A percentile compares a stretch with the other conserved stretches of the same genome.
phyloP scores from a whole-genome alignment of 2,329 filamentous ascomycete genomes.

The Colletotrichum zoysiae region DNA sequence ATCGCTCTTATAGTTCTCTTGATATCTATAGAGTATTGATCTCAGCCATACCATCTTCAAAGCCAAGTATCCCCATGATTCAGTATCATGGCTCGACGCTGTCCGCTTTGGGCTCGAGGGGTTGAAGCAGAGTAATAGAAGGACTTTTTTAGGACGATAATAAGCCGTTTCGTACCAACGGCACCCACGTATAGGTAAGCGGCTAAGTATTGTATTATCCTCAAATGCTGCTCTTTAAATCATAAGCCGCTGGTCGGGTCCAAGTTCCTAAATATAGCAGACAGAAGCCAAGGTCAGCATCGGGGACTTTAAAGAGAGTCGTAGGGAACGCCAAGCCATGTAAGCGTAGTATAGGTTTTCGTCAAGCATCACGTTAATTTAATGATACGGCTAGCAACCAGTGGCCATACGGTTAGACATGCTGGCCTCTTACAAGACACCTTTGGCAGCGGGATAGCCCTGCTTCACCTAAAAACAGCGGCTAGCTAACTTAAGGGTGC shows the following conservation, averaged over 20 bases:
- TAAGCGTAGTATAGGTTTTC: background rate
- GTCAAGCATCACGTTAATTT: background rate
- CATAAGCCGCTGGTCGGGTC: slow-evolving; percentile 49
- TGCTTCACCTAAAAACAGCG: background rate
- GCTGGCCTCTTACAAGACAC: slow-evolving; percentile 67
- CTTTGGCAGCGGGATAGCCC: slow-evolving; percentile 49
- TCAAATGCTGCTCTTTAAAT: slow-evolving; percentile 53
- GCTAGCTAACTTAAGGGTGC: background rate
- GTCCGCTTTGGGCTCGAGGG: slow-evolving; percentile 43
- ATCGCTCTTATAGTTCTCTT: slow-evolving; percentile 49
- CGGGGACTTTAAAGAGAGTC: slow-evolving; percentile 6
- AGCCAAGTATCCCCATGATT: slow-evolving; percentile 42
- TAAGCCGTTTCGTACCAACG: slow-evolving; percentile 63
- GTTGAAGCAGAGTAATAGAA: slow-evolving; percentile 47
- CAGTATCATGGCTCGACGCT: slow-evolving; percentile 45
- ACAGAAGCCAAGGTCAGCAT: slow-evolving; percentile 49
- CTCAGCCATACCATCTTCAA: slow-evolving; percentile 35
- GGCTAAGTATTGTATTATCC: slow-evolving; percentile 52
- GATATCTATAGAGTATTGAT: background rate
- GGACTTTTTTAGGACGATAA: slow-evolving; percentile 69
- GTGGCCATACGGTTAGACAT: slow-evolving; percentile 66
- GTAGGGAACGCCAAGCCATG: slow-evolving; percentile 50
- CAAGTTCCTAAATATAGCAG: slow-evolving; percentile 61
- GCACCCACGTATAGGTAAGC: slow-evolving; percentile 48
- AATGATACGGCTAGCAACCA: background rate